Conservation (phyloP, 2,329 filamentous ascomycete species). For the Calcarisporium arbuscula region DNA sequence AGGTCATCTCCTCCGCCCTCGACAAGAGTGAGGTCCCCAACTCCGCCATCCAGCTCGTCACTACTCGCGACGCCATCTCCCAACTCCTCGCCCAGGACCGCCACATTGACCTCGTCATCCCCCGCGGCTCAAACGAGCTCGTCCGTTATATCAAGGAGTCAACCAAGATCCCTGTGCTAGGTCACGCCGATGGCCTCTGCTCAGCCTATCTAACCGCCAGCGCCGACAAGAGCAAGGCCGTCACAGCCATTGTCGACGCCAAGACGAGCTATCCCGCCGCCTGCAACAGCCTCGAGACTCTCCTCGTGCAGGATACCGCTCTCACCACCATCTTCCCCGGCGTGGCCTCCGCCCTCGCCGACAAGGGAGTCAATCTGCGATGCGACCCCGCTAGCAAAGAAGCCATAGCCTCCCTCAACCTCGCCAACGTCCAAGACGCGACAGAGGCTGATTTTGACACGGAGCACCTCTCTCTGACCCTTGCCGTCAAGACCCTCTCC, state of each 20-base stretch:
- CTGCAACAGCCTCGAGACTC: conserved; percentile 89
- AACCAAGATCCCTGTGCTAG: conserved; percentile 91
- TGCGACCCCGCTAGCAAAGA: conserved; percentile 68
- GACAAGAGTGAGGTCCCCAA: conserved; percentile 69
- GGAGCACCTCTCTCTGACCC: conserved; percentile 78
- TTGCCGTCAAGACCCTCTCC: conserved; percentile 76
- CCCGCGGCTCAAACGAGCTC: conserved; percentile 82
- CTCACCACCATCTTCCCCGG: conserved; percentile 61
- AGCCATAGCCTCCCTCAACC: conserved; percentile 47
- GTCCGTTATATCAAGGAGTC: conserved; percentile 84
- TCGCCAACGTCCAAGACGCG: conserved; percentile 55
- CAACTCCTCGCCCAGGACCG: conserved; percentile 80
- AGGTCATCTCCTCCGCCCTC: conserved; percentile 74
- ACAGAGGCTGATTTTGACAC: conserved; percentile 71
- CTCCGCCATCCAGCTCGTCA: conserved; percentile 86
- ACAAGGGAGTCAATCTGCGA: conserved; percentile 72
- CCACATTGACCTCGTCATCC: conserved; percentile 92
- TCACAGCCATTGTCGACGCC: conserved; percentile 76
- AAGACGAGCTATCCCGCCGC: conserved; percentile 94
- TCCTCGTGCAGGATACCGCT: conserved; percentile 73
- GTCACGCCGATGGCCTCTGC: conserved; percentile 92
- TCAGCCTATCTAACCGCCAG: conserved; percentile 76
- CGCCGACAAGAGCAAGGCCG: conserved; percentile 65
- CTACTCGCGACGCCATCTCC: conserved; percentile 83
- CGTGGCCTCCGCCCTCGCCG: conserved; percentile 67